Percentiles rank a stretch among this genome's conserved stretches.
These are phyloP conservation scores for Pulveroboletus ravenelii DNA, from an alignment of 768 basidiomycete genomes.

Conservation along the genomic window DNA sequence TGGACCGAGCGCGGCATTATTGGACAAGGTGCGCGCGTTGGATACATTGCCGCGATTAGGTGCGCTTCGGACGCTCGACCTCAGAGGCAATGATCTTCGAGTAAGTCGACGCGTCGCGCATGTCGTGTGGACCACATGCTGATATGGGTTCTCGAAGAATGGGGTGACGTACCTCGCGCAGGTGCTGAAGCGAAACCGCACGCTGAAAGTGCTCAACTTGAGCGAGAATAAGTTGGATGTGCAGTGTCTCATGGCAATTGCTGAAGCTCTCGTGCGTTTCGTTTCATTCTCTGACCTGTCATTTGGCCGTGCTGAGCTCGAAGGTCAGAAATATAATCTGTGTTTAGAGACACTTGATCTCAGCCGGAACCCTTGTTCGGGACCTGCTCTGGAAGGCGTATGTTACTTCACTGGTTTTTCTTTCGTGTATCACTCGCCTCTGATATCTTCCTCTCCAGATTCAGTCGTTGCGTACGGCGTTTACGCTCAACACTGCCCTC, in stretches of 20 bases:
- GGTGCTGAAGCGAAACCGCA: slow-evolving; percentile 93
- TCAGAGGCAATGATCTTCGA: slow-evolving; percentile 87
- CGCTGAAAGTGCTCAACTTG: slow-evolving; percentile 89
- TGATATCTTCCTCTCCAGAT: slow-evolving; percentile 41
- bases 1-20: slow-evolving; percentile 68
- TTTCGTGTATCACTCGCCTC: not conserved
- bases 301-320: not conserved
- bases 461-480: slow-evolving; percentile 85
- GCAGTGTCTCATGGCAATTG: slow-evolving; percentile 69
- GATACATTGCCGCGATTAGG: slow-evolving; percentile 85
- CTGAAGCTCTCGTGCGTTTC: slow-evolving; percentile 77
- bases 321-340: slow-evolving; percentile 83
- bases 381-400: slow-evolving; percentile 87
- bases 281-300: not conserved
- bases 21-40: slow-evolving; percentile 87
- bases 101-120: slow-evolving; percentile 43
- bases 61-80: slow-evolving; percentile 80
- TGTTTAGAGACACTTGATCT: slow-evolving; percentile 91
- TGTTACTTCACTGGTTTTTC: slow-evolving; percentile 23
- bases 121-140: not conserved
- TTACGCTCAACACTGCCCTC: slow-evolving; percentile 86
- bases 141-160: slow-evolving; percentile 31
- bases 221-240: slow-evolving; percentile 93
- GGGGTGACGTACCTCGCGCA: slow-evolving; percentile 91
- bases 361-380: slow-evolving; percentile 89